Percentiles rank a stretch among this genome's conserved stretches.
These are phyloP conservation scores for Trifolium pratense DNA, from an alignment of 306 rosid genomes.

Conservation along the genomic window DNA sequence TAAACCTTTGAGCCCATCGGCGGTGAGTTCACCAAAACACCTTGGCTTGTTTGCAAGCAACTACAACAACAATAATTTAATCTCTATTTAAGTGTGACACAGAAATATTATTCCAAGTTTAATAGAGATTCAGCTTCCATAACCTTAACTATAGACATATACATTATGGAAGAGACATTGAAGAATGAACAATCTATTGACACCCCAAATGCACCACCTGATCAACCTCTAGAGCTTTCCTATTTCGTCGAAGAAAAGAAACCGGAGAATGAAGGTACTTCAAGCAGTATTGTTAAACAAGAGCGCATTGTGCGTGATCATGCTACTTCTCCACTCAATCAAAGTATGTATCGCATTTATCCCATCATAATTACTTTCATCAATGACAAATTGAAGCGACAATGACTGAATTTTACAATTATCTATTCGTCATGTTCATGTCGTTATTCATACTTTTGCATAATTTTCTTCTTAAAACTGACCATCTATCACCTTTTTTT, in stretches of 20 bases:
- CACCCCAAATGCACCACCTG: neutral
- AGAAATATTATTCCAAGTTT: neutral
- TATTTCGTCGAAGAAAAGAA: conserved; percentile 22
- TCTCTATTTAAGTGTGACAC: neutral
- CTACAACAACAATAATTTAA: neutral
- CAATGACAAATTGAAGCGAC: neutral
- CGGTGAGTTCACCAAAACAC: conserved; percentile 18
- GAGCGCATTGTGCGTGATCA: conserved; percentile 14
- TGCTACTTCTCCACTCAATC: conserved; percentile 37
- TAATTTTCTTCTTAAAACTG: neutral
- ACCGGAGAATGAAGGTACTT: conserved; percentile 7
- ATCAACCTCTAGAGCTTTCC: conserved; percentile 22
- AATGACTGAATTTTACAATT: neutral
- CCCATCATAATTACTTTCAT: neutral
- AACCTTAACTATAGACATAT: neutral
- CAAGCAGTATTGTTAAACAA: conserved; percentile 33
- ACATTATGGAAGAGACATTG: conserved; percentile 48
- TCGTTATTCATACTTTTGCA: neutral
- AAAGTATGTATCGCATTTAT: conserved; percentile 33
- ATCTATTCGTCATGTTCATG: neutral
- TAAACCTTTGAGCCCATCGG: neutral
- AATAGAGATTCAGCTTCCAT: neutral
- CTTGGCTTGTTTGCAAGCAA: neutral
- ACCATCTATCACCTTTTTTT: neutral
- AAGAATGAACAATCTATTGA: conserved; percentile 19